Conservation (phyloP, 352 stramenopile species). For the Phytophthora pisi region DNA sequence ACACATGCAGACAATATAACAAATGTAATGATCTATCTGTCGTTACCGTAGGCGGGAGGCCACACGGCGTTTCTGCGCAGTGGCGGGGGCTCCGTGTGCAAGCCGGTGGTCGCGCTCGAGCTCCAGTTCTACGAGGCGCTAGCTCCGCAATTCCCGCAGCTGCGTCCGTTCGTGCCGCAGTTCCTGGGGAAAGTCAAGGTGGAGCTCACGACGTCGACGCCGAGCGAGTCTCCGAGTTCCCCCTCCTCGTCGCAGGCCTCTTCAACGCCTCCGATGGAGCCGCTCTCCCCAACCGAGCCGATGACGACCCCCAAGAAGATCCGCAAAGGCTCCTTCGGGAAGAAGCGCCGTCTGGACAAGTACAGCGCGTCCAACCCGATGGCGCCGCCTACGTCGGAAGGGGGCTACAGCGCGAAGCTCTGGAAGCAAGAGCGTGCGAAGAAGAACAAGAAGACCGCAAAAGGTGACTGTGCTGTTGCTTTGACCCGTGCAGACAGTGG, state of each 20-base stretch:
- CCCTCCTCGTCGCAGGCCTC: slow-evolving; percentile 10
- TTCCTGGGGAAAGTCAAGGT: slow-evolving; percentile 75
- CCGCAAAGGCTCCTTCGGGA: slow-evolving; percentile 27
- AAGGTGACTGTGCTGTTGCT: slow-evolving; percentile 7
- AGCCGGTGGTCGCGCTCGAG: slow-evolving; percentile 73
- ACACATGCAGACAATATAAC: slow-evolving; percentile 4
- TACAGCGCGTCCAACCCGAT: slow-evolving; percentile 12
- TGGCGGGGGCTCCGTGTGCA: slow-evolving; percentile 72
- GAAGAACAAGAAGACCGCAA: slow-evolving; percentile 26
- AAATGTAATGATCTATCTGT: not conserved
- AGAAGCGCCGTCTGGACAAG: slow-evolving; percentile 48
- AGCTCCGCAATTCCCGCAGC: slow-evolving; percentile 51
- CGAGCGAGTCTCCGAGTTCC: slow-evolving; percentile 6
- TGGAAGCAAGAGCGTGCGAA: slow-evolving; percentile 58
- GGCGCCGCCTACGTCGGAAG: slow-evolving; percentile 17
- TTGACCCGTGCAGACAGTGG: slow-evolving; percentile 19
- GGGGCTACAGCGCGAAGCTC: slow-evolving; percentile 65
- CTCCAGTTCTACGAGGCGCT: slow-evolving; percentile 79
- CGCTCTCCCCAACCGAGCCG: slow-evolving; percentile 16
- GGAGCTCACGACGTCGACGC: slow-evolving; percentile 39
- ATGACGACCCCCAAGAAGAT: slow-evolving; percentile 27
- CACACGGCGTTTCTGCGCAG: slow-evolving; percentile 79
- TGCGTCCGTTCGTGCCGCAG: slow-evolving; percentile 68
- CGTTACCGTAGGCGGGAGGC: slow-evolving; percentile 52
- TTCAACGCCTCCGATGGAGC: slow-evolving; percentile 9